Conservation (phyloP, 345 rosid genomes). For the Eucalyptus tenuipes region DNA sequence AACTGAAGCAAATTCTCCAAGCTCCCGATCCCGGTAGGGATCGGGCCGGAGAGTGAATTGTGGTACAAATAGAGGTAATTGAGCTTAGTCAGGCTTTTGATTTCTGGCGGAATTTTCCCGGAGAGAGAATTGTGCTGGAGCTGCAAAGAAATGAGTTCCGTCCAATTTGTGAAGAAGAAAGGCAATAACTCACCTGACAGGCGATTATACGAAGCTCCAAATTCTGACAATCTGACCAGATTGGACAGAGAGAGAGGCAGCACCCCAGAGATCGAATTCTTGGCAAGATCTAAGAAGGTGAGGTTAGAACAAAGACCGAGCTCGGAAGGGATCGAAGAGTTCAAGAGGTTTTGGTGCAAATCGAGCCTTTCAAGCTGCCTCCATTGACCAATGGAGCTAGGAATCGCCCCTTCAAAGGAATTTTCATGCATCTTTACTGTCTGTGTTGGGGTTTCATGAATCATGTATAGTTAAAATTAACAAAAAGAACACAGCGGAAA, state of each 20-base stretch:
- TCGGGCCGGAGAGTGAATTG: constrained; percentile 29
- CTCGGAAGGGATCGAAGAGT: constrained; percentile 42
- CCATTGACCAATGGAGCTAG: constrained; percentile 39
- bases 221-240: constrained; percentile 9
- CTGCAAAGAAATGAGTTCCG: constrained; percentile 29
- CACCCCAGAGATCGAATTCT: constrained; percentile 28
- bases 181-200: constrained; percentile 37
- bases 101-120: constrained; percentile 34
- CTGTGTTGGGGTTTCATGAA: too few relatives aligned
- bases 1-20: constrained; percentile 3
- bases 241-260: constrained; percentile 44
- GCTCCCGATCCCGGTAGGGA: constrained; percentile 40
- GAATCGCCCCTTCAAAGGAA: constrained; percentile 31
- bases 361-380: constrained; percentile 22
- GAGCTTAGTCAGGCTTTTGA: constrained; percentile 29
- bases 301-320: constrained; percentile 45
- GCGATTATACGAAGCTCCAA: constrained; percentile 36
- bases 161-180: constrained; percentile 31
- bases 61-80: constrained; percentile 15
- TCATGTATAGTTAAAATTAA: too few relatives aligned
- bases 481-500: too few relatives aligned
- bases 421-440: constrained; percentile 22
- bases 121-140: constrained; percentile 34
- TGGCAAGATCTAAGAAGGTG: constrained; percentile 31
- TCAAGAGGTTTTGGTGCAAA: constrained; percentile 21